Conservation (phyloP, 2,329 filamentous ascomycete species). For the Emmonsiellopsis sp. region DNA sequence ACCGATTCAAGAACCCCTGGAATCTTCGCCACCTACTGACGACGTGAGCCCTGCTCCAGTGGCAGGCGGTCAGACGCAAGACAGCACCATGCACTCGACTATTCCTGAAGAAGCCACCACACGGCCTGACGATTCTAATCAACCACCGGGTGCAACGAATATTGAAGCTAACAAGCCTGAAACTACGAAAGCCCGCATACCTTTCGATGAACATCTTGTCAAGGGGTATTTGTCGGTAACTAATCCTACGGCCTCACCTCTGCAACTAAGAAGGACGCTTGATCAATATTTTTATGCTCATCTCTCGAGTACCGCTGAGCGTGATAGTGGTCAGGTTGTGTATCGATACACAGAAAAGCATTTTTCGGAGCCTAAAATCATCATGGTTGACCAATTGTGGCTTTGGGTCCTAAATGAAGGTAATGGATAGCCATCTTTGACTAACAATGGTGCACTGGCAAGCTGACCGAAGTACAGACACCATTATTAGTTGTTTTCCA, state of each 20-base stretch:
- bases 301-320: constrained; percentile 43
- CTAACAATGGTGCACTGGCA: not conserved
- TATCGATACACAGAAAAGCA: constrained; percentile 45
- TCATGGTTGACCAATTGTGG: constrained; percentile 64
- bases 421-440: not conserved
- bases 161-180: not conserved
- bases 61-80: not conserved
- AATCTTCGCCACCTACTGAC: not conserved
- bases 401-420: constrained; percentile 49
- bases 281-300: constrained; percentile 61
- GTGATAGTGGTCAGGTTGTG: constrained; percentile 57
- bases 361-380: constrained; percentile 47
- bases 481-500: constrained; percentile 43
- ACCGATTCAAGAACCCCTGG: not conserved
- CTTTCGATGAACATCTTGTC: not conserved
- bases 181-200: not conserved
- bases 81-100: not conserved
- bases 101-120: not conserved
- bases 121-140: not conserved
- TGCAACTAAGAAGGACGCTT: constrained; percentile 38
- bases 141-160: not conserved
- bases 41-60: not conserved
- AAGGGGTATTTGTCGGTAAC: not conserved
- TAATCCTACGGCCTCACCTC: not conserved
- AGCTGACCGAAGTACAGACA: constrained; percentile 26